These are phyloP conservation scores for Chrysosporium keratinophilum DNA, from an alignment of 2,329 filamentous ascomycete genomes.

Conservation along the genomic window DNA sequence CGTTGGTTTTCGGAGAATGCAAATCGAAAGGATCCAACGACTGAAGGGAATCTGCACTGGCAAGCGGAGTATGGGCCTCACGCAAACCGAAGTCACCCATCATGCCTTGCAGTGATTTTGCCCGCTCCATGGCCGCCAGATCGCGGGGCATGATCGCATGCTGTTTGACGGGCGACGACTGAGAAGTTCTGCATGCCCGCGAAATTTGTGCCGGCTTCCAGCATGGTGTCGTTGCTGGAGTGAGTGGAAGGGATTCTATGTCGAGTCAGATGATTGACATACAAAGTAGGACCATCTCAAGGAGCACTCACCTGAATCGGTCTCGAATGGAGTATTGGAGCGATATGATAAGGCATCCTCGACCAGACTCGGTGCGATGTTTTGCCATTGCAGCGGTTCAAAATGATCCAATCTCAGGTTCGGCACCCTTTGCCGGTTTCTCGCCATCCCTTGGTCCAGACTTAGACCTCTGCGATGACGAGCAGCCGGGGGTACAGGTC, in stretches of 20 bases:
- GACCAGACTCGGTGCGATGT: conserved; percentile 27
- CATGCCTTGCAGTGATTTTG: conserved; percentile 40
- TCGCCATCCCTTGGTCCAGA: conserved; percentile 49
- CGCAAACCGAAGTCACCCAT: conserved; percentile 26
- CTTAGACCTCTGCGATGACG: conserved; percentile 75
- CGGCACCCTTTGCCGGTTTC: conserved; percentile 9
- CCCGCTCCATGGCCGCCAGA: conserved; percentile 36
- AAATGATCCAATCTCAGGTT: conserved; percentile 40
- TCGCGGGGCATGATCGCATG: conserved; percentile 26
- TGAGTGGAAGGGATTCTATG: conserved; percentile 44
- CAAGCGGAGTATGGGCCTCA: conserved; percentile 43
- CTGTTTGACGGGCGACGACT: conserved; percentile 32
- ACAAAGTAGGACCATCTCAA: background rate
- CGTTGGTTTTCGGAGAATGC: conserved; percentile 29
- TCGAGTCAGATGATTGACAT: background rate
- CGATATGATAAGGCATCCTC: conserved; percentile 33
- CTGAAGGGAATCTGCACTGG: conserved; percentile 32
- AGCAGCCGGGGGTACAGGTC: conserved; percentile 23
- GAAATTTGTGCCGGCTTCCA: conserved; percentile 31
- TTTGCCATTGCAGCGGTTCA: conserved; percentile 22
- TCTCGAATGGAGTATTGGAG: conserved; percentile 53
- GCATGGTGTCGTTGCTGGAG: conserved; percentile 55
- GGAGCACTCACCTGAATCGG: conserved; percentile 45
- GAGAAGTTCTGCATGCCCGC: conserved; percentile 31
- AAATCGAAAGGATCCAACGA: conserved; percentile 46